phyloP scores from a whole-genome alignment of 495 filamentous ascomycete genomes.

The Neurospora sp. region DNA sequence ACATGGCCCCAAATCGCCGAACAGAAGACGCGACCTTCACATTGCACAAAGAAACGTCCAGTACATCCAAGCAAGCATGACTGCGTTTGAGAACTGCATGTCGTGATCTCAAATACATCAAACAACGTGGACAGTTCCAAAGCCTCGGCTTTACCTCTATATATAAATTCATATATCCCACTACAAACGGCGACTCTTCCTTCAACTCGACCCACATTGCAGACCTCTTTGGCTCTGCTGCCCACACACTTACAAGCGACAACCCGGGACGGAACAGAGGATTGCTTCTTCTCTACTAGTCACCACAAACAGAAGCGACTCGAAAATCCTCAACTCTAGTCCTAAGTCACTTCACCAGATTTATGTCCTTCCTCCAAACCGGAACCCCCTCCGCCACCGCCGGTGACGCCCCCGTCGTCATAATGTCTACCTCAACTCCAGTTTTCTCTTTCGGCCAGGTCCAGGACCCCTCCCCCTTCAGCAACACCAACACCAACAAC shows the following conservation, averaged over 20 bases:
- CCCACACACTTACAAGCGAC: neutral
- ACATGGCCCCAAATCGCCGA: neutral
- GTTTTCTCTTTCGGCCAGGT: conserved; percentile 6
- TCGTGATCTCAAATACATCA: neutral
- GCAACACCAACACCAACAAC: neutral
- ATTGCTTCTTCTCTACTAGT: neutral
- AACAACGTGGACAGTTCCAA: neutral
- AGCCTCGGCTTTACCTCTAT: neutral
- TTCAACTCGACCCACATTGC: neutral
- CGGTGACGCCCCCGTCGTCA: conserved; percentile 1
- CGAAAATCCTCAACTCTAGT: neutral
- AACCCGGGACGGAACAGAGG: neutral
- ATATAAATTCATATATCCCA: neutral
- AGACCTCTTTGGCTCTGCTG: neutral
- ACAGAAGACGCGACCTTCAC: neutral
- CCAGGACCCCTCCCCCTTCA: conserved; percentile 14
- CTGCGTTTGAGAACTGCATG: neutral
- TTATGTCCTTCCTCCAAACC: neutral
- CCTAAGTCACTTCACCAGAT: neutral
- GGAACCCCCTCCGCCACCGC: neutral
- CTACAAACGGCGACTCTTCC: neutral
- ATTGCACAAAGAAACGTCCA: neutral
- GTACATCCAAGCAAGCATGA: neutral
- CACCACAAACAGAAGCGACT: neutral
- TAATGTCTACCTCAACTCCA: conserved; percentile 8